Base-by-base conservation (phyloP, 306 rosid species). In the Castanea crenata region DNA sequence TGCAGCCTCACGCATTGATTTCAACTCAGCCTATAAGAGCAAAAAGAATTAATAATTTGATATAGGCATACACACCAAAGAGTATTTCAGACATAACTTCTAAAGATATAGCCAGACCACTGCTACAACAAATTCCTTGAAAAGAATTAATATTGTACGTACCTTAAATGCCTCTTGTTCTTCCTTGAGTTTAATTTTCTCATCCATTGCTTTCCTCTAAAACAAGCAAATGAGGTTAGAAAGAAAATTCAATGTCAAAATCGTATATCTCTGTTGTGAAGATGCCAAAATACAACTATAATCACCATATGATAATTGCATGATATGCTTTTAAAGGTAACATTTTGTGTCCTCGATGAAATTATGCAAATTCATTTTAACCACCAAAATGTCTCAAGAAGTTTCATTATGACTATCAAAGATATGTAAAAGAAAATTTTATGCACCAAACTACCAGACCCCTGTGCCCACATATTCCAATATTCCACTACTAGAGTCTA, bases 1-100 rank as follows among this genome's bases (percentile, higher is more conserved):
- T 76, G 98, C 98, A 80, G 92, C 91, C 79, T 94, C 97, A 3
- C 89, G 97, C 98, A 94, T 94, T 67, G 68, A 84, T 87, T 87
- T 83, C 71, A 94, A 83, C 79, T 94, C 97, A 55, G 89, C 87
- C 98, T 94, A 83, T 79, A 77, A 76, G 71, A 80, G 76, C 54
- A 55, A 52, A 78, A 57, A 58, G 32, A 68, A 80, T 62, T 34
- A 27, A 79, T 41, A 41, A 41, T 41, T 41, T 41, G 46, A 7
- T 51, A 11, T 61, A 71, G 75, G 41, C 69, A 77, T 74, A 73
- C 71, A 51, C 52, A 65, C n/a, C 65, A 59, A 59, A 25, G 27
- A 59, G 4, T 18, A 35, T 21, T 41, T 69, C 20, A 73, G 27
- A 75, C 35, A 19, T 73, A 29, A 10, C 29, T 35, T 52, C 38